Conservation (phyloP, 2,329 filamentous ascomycete species). For the Alternaria sp. region DNA sequence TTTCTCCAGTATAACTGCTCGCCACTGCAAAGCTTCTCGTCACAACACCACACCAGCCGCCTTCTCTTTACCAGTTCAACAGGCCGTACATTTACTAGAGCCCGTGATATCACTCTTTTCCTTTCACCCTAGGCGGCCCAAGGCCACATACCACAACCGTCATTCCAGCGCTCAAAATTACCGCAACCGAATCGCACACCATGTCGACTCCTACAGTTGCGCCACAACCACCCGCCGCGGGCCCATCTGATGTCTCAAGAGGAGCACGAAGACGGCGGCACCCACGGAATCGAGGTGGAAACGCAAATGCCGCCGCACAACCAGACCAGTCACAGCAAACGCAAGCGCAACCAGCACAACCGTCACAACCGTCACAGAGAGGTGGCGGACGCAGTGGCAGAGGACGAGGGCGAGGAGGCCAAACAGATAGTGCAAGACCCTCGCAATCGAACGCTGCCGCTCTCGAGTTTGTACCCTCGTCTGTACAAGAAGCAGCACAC, state of each 20-base stretch:
- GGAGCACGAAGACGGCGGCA: constrained; percentile 30
- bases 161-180: not conserved
- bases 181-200: constrained; percentile 11
- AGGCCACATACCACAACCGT: constrained; percentile 6
- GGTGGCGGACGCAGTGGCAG: constrained; percentile 26
- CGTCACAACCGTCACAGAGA: constrained; percentile 29
- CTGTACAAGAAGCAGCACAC: constrained; percentile 18
- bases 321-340: constrained; percentile 28
- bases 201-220: constrained; percentile 33
- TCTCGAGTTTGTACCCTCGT: constrained; percentile 7
- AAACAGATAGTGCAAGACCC: constrained; percentile 12
- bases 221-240: constrained; percentile 18
- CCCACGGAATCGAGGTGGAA: constrained; percentile 33
- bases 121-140: not conserved
- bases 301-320: constrained; percentile 14
- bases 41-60: not conserved
- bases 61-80: constrained; percentile 33
- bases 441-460: constrained; percentile 8
- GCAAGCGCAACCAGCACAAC: constrained; percentile 22
- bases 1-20: constrained; percentile 21
- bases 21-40: constrained; percentile 24
- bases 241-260: constrained; percentile 22
- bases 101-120: constrained; percentile 22
- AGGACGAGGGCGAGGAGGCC: constrained; percentile 30
- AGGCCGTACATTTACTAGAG: constrained; percentile 43